Evolutionary conservation across 495 filamentous ascomycete species (phyloP).

Genomic region (Thermochaetoides thermophila): DNA sequence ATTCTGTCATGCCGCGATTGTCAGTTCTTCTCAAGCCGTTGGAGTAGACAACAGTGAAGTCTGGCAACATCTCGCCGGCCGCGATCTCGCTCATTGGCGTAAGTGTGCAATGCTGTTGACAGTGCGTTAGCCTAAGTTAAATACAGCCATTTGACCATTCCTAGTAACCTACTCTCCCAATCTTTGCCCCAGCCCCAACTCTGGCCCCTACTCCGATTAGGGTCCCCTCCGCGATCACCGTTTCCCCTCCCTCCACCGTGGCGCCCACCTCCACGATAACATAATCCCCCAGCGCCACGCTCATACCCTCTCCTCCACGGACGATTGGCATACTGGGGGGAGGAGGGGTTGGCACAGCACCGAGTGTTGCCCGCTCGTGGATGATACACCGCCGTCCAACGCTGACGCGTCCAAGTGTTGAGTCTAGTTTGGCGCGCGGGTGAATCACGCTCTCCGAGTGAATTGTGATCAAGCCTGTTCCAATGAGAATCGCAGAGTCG

Average conservation of each 20-base stretch:
- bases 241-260: slow-evolving; percentile 43
- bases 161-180: slow-evolving; percentile 43
- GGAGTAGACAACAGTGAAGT: slow-evolving; percentile 53
- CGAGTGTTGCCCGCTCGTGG: slow-evolving; percentile 54
- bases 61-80: slow-evolving; percentile 40
- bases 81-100: slow-evolving; percentile 35
- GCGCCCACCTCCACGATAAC: slow-evolving; percentile 48
- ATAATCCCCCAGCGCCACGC: slow-evolving; percentile 39
- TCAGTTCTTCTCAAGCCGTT: slow-evolving; percentile 42
- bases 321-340: background rate
- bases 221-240: slow-evolving; percentile 44
- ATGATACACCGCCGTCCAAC: slow-evolving; percentile 65
- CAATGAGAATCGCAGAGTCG: slow-evolving; percentile 58
- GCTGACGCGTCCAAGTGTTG: slow-evolving; percentile 50
- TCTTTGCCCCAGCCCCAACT: slow-evolving; percentile 44
- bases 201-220: slow-evolving; percentile 45
- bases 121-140: no score
- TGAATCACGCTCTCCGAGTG: slow-evolving; percentile 64
- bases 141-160: no score
- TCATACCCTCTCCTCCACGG: slow-evolving; percentile 4
- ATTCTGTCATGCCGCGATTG: slow-evolving; percentile 34
- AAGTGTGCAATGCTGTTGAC: slow-evolving; percentile 36
- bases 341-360: slow-evolving; percentile 15
- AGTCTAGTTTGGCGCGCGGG: slow-evolving; percentile 58
- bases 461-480: slow-evolving; percentile 56